Conservation (phyloP, 768 basidiomycete species). For the Hortiboletus flavorubellus region DNA sequence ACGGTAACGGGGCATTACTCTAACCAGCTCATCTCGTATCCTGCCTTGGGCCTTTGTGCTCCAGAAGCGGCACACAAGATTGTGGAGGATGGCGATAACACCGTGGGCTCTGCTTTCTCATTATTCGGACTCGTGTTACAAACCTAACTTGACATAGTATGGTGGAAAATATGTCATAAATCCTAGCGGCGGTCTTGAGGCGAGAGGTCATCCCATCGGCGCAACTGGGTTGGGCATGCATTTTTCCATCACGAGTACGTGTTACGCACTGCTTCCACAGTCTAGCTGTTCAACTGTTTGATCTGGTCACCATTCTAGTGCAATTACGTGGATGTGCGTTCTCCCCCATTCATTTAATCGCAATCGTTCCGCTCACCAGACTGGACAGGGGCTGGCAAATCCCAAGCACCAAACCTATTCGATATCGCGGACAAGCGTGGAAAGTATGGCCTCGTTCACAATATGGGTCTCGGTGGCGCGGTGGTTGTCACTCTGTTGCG, state of each 20-base stretch:
- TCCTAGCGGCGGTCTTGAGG: constrained; percentile 81
- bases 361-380: not conserved
- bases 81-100: constrained; percentile 74
- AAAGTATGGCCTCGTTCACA: constrained; percentile 77
- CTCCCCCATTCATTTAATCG: no score
- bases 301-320: constrained; percentile 42
- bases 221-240: constrained; percentile 81
- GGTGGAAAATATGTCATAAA: constrained; percentile 82
- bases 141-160: constrained; percentile 41
- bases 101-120: constrained; percentile 40
- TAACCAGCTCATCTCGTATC: constrained; percentile 67
- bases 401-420: constrained; percentile 71
- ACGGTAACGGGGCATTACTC: not conserved
- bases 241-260: constrained; percentile 73
- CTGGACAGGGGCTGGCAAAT: constrained; percentile 64
- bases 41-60: constrained; percentile 68
- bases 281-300: not conserved
- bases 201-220: constrained; percentile 79
- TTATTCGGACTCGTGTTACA: not conserved
- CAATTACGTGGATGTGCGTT: constrained; percentile 62
- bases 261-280: not conserved
- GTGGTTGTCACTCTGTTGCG: constrained; percentile 70
- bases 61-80: constrained; percentile 64
- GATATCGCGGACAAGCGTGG: constrained; percentile 58
- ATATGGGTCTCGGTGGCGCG: constrained; percentile 79